Percentiles rank a stretch among this genome's conserved stretches.
phyloP scores from a whole-genome alignment of 345 rosid species.

The Euphorbia tirucalli region DNA sequence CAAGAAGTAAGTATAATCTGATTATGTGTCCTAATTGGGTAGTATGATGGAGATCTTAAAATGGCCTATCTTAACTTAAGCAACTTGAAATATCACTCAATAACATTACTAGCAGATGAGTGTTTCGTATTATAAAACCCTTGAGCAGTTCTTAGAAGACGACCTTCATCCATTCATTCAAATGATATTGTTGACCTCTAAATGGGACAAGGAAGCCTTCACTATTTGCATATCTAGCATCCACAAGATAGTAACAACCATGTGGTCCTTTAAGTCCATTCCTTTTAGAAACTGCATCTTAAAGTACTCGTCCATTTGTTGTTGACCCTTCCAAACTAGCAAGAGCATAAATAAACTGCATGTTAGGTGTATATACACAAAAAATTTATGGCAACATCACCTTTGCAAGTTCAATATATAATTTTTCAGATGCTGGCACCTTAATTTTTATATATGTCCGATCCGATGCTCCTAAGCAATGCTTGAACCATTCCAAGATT shows the following conservation, averaged over 20 bases:
- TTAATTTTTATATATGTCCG: conserved; percentile 1
- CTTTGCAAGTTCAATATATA: not conserved
- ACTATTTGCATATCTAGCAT: not conserved
- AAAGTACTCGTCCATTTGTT: not conserved
- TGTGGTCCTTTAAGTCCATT: not conserved
- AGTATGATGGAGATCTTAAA: not conserved
- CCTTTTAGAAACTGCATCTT: not conserved
- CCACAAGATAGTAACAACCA: not conserved
- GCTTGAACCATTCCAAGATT: not conserved
- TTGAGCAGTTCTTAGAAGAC: not conserved
- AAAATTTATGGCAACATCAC: conserved; percentile 4
- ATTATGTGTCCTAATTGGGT: not conserved
- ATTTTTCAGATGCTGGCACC: not conserved
- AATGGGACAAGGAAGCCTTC: not conserved
- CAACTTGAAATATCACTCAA: not conserved
- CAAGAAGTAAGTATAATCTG: not conserved
- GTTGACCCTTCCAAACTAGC: not conserved
- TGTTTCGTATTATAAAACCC: not conserved
- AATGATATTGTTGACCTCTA: not conserved
- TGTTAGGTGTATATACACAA: not conserved
- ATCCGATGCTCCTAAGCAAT: conserved; percentile 18
- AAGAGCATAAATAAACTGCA: conserved; percentile 4
- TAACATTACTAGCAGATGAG: not conserved
- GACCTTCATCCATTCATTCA: not conserved
- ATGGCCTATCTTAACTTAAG: not conserved